Evolutionary conservation across 2,329 filamentous ascomycete species (phyloP).

Genomic region (Fusarium oligoseptatum): DNA sequence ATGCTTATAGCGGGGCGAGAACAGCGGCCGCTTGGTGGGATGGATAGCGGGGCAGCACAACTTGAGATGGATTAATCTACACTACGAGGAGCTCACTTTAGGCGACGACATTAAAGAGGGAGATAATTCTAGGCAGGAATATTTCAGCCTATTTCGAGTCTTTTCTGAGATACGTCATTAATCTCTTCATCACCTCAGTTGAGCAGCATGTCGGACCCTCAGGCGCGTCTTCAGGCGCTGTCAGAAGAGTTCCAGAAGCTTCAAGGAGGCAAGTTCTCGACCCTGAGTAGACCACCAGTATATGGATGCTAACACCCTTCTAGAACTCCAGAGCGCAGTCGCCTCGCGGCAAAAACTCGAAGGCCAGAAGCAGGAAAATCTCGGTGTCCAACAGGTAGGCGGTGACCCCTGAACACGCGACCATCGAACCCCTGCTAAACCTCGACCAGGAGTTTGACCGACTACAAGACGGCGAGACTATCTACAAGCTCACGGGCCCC

Average conservation of each 20-base stretch:
- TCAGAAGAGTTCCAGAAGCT: slow-evolving; percentile 90
- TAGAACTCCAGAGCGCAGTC: slow-evolving; percentile 84
- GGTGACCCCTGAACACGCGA: neutral
- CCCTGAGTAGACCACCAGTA: neutral
- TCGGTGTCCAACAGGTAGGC: slow-evolving; percentile 82
- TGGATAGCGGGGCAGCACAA: slow-evolving; percentile 44
- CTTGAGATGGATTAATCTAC: slow-evolving; percentile 19
- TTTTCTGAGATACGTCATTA: neutral
- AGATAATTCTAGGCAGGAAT: neutral
- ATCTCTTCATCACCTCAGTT: neutral
- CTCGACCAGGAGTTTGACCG: slow-evolving; percentile 79
- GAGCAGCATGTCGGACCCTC: slow-evolving; percentile 74
- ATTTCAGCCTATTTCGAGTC: slow-evolving; percentile 1
- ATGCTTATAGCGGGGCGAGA: slow-evolving; percentile 52
- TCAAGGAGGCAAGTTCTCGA: slow-evolving; percentile 75
- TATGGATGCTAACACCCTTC: too few species aligned
- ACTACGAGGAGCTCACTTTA: slow-evolving; percentile 22
- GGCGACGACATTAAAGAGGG: slow-evolving; percentile 26
- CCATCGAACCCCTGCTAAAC: slow-evolving; percentile 28
- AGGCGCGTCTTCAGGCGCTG: slow-evolving; percentile 83
- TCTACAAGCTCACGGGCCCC: slow-evolving; percentile 96
- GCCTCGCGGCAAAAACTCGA: slow-evolving; percentile 90
- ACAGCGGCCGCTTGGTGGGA: slow-evolving; percentile 11
- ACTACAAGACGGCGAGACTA: slow-evolving; percentile 84
- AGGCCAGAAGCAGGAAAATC: slow-evolving; percentile 93